These are phyloP conservation scores for Penicillium sp. DNA, from an alignment of 2,329 filamentous ascomycete species.

Conservation along the genomic window DNA sequence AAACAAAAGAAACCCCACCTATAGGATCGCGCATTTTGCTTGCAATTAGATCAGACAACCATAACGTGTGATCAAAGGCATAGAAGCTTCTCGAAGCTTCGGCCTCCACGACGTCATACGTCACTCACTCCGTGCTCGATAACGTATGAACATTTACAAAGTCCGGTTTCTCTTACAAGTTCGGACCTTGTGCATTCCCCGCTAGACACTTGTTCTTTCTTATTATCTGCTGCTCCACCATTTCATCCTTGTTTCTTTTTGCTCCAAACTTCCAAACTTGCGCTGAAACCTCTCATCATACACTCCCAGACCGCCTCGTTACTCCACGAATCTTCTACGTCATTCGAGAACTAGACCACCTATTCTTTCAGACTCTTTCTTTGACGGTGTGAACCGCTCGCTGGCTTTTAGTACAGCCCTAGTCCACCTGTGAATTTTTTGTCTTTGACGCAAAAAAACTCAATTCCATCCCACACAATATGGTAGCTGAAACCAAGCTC, in stretches of 20 bases:
- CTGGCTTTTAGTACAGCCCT: slow-evolving; percentile 7
- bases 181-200: background rate
- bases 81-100: slow-evolving; percentile 43
- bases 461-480: slow-evolving; percentile 39
- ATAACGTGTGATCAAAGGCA: background rate
- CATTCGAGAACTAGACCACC: slow-evolving; percentile 30
- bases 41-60: background rate
- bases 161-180: background rate
- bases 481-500: slow-evolving; percentile 94
- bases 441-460: slow-evolving; percentile 3
- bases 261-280: background rate
- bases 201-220: background rate
- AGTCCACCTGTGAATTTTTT: background rate
- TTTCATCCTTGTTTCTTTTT: background rate
- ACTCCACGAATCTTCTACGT: slow-evolving; percentile 34
- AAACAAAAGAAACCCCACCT: background rate
- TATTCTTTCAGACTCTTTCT: background rate
- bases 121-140: slow-evolving; percentile 26
- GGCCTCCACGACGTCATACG: slow-evolving; percentile 32
- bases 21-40: background rate
- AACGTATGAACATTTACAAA: background rate
- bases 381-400: background rate
- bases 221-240: background rate
- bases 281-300: background rate
- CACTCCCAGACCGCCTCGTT: background rate